These are phyloP conservation scores for Mucor velutinosus DNA, from an alignment of 371 early-diverging fungal genomes.

Conservation along the genomic window DNA sequence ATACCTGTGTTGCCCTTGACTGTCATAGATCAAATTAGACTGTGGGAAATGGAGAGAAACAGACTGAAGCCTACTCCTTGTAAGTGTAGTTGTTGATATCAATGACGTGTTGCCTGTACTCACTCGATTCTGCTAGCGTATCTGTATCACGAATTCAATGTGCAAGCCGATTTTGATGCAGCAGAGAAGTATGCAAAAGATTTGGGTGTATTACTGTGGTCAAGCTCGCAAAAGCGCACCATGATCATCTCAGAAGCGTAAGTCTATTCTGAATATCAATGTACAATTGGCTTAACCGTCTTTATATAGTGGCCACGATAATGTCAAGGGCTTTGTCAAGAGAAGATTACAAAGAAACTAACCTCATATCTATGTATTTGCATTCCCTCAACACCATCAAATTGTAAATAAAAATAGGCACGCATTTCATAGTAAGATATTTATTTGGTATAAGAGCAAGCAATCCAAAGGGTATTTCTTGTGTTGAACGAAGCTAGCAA, in stretches of 20 bases:
- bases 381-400: not conserved
- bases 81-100: conserved; percentile 30
- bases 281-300: not conserved
- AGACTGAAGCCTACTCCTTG: conserved; percentile 68
- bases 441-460: not conserved
- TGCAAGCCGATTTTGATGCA: conserved; percentile 76
- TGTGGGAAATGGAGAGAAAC: conserved; percentile 98
- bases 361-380: not conserved
- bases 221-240: conserved; percentile 59
- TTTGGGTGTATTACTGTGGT: conserved; percentile 82
- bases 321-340: conserved; percentile 62
- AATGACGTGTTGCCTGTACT: not conserved
- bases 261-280: conserved; percentile 1
- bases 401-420: not conserved
- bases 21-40: conserved; percentile 94
- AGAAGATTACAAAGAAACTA: conserved; percentile 27
- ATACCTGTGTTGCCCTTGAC: conserved; percentile 88
- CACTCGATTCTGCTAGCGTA: conserved; percentile 46
- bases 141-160: conserved; percentile 83
- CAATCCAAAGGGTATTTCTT: not conserved
- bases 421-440: not conserved
- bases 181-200: conserved; percentile 77
- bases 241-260: conserved; percentile 68
- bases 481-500: not conserved
- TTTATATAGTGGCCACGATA: conserved; percentile 52